Base-by-base conservation (phyloP, 192 early-diverging fungal genomes). In the Gamsiella multidivaricata region DNA sequence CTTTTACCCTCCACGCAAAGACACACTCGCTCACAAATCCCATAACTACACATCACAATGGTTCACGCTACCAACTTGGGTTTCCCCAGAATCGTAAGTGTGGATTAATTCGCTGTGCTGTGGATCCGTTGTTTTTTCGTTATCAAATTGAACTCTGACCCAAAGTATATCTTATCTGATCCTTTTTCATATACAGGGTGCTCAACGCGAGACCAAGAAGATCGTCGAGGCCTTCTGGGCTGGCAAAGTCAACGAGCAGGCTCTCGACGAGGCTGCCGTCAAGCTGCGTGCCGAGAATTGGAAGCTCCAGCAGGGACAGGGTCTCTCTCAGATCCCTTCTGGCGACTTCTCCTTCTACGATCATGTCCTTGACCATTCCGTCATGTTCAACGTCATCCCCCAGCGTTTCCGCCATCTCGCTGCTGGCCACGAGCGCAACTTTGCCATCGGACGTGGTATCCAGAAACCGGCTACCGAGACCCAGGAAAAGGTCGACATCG, bases 261-360 rank as follows among this genome's bases (percentile, higher is more conserved):
- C 87, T 33, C 90, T 98, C 47, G 82, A 85, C 37, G 72, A 81
- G 55, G 90, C 86, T 81, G 88, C 69, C 26, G 31, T 67, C 83
- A 84, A 84, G 58, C 83, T 91, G 28, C 91, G 91, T 53, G 86
- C 84, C 29, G 82, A 85, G 58, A 91, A 94, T 88, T 95, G 93
- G 93, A 84, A 85, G 20, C 82, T 89, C 58, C 93, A 95, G 87
- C 60, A 84, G 68, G 68, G 70, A 51, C 50, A 62, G 70, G 59
- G 96, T 32, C 81, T 97, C 59, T 87, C 87, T 62, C 88, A 91
- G 82, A 92, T 99, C 58, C 96, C 97, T 18, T 90, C 88, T 60
- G 94, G 96, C 83, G 97, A 99, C 81, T 97, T 96, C 79, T 93
- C 97, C 20, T 90, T 97, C 80, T 98, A 97, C 80, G 96, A 99